Base-by-base conservation (phyloP, 108 stramenopile species). In the Pseudonitzschia multistriata region DNA sequence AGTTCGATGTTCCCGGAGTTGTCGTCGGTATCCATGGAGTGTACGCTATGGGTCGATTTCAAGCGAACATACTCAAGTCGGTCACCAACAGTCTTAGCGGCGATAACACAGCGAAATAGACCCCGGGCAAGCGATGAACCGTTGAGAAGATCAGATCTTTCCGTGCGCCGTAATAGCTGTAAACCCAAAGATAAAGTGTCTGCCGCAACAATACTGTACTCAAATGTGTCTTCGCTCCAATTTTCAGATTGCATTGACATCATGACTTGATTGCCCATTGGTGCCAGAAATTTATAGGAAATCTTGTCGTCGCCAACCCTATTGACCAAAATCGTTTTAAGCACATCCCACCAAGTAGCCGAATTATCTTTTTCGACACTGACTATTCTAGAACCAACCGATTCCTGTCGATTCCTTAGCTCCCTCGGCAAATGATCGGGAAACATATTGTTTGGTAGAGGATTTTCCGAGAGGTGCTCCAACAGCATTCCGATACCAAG, bases 321-420 rank as follows among this genome's bases (percentile, higher is more conserved):
- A 11, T 25, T 30, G 40, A 57, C 28, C 28, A 77, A 45, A 10
- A 62, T 45, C 2, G 7, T 35, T 34, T 71, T 49, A 5, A 77
- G 47, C 8, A 70, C 71, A 62, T 78, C 77, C 77, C 77, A 78
- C 77, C 77, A 78, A 27, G 77, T 55, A 36, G 59, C 19, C 27
- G 54, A 35, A 15, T 47, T 53, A 25, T 78, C 71, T 21, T 64
- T 42, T 67, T 67, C 53, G 15, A 78, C 36, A 14, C 28, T 61
- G 5, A 72, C 77, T 17, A 72, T 42, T n/a, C 50, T 55, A 10
- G 31, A 33, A 21, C 57, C 4, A 35, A 59, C 13, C 47, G 0
- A 39, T 19, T 17, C 63, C 6, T 33, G 31, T 19, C 14, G n/a
- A 35, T 59, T 35, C 45, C 60, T 29, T 0, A 75, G 35, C n/a